These are phyloP conservation scores for Fraxinus sp. DNA, from an alignment of 305 asterid genomes.

Conservation along the genomic window DNA sequence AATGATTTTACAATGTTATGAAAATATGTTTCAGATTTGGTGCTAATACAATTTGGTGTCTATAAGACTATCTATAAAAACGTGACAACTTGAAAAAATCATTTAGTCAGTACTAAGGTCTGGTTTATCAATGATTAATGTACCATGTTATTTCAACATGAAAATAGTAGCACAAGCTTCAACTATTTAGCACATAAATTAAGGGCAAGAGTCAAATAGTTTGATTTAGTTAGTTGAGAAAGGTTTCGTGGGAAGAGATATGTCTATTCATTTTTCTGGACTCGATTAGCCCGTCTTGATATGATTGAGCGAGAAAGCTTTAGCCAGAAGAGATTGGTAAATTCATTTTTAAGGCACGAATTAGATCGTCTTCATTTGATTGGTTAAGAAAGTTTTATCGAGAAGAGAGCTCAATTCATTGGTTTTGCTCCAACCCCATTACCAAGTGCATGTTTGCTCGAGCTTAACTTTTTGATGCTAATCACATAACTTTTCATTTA, in stretches of 20 bases:
- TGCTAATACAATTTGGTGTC: neutral
- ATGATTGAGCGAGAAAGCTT: neutral
- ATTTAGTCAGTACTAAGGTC: neutral
- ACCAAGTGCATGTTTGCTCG: too few species aligned
- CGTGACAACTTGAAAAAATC: neutral
- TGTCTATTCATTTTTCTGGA: neutral
- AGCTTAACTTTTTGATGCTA: neutral
- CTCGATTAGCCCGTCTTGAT: neutral
- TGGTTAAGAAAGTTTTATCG: neutral
- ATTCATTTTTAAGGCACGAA: neutral
- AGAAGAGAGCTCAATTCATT: neutral
- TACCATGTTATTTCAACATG: neutral
- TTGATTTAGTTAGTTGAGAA: neutral
- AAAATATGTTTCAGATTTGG: too few species aligned
- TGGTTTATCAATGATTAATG: too few species aligned
- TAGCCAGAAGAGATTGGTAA: neutral
- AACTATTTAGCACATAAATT: neutral
- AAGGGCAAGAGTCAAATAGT: neutral
- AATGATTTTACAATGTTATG: too few species aligned
- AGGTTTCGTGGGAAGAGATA: neutral
- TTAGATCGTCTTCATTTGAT: neutral
- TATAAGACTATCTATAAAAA: neutral
- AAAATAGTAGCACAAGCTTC: neutral
- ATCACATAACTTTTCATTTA: too few species aligned
- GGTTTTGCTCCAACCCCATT: too few species aligned